Base-by-base conservation (phyloP, 2,329 filamentous ascomycete genomes). In the Fusarium sublunatum region DNA sequence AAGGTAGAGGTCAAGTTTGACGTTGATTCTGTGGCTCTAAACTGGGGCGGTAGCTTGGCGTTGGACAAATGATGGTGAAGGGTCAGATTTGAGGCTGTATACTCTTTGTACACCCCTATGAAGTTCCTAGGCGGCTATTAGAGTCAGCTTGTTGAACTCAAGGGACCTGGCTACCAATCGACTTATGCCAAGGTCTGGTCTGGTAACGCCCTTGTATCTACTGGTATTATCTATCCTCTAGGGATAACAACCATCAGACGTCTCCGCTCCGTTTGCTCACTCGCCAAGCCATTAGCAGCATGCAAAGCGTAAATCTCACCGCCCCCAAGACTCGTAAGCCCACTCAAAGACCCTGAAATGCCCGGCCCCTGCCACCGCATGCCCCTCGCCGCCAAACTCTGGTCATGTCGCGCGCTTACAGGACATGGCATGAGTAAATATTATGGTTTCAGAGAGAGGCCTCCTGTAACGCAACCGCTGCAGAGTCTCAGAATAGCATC, bases 251-350 rank as follows among this genome's bases (percentile, higher is more conserved):
- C 36, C 35, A 42, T 53, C 38, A 32, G 42, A 50, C 50, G 11
- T 25, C 36, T 39, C 22, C n/a, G 36, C 36, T 39, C 22, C n/a
- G 22, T 7, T n/a, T 25, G 36, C 36, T 38, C 35, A 35, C 45
- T 7, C 22, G 55, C 57, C 57, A 60, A 60, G 57, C 43, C 57
- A 29, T 38, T 25, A 48, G 45, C 15, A 15, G 40, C 12, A 40
- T 35, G 28, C 28, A 35, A 22, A 39, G 22, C 36, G 38, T 35
- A 19, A 15, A 43, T 34, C 53, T 53, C 57, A 60, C 57, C 57
- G 57, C 22, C 36, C 22, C 36, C 22, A 39, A 13, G 13, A 7
- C 13, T 5, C 31, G 36, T 39, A 25, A 39, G 36, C 36, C 36
- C 22, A 25, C 36, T 39, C 22, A n/a, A 22, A 10, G 22, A 39